phyloP scores from a whole-genome alignment of 1,284 basidiomycete species.

The Cutaneotrichosporon spelunceum region DNA sequence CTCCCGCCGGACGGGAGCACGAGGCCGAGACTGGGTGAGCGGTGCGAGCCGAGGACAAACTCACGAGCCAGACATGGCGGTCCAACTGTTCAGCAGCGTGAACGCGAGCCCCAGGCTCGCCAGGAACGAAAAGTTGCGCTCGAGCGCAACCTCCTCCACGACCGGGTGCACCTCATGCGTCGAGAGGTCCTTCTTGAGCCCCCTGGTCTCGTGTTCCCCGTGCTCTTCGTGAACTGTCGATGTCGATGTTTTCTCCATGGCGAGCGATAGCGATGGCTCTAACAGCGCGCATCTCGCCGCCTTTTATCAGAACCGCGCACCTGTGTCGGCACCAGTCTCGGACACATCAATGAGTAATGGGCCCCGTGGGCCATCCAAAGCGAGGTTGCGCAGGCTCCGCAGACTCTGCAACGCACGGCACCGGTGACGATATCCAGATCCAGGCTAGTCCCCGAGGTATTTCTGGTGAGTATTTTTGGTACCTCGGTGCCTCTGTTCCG shows the following conservation, averaged over 20 bases:
- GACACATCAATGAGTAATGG: too few species aligned
- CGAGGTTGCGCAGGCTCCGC: too few species aligned
- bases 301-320: not conserved
- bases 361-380: too few species aligned
- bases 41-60: not conserved
- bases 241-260: not conserved
- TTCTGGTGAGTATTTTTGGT: too few species aligned
- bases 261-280: not conserved
- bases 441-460: too few species aligned
- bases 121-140: slow-evolving; percentile 23
- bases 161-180: not conserved
- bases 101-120: slow-evolving; percentile 21
- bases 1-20: slow-evolving; percentile 41
- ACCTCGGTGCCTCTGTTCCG: too few species aligned
- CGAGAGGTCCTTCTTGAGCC: not conserved
- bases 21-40: not conserved
- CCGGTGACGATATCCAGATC: too few species aligned
- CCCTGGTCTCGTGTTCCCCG: not conserved
- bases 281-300: not conserved
- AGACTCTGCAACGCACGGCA: too few species aligned
- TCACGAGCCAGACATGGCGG: slow-evolving; percentile 8
- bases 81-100: slow-evolving; percentile 24
- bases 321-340: too few species aligned
- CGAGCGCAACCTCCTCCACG: slow-evolving; percentile 14
- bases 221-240: not conserved